Evolutionary conservation across 768 basidiomycete species (phyloP).

Genomic region (Tulasnella sp.): DNA sequence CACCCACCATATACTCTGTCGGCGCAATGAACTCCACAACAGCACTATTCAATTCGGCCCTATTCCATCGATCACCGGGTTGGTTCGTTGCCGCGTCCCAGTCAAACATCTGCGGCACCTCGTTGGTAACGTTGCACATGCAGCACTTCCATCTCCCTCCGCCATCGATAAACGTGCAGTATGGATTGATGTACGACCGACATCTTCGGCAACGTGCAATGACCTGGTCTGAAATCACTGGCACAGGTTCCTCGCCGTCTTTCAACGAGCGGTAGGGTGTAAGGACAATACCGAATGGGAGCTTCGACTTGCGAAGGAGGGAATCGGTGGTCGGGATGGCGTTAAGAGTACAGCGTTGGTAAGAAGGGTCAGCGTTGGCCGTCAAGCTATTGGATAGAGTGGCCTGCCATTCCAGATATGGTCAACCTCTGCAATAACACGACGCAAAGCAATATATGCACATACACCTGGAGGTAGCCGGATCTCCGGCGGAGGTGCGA

Average conservation of each 20-base stretch:
- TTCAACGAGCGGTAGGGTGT: constrained; percentile 84
- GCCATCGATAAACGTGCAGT: constrained; percentile 94
- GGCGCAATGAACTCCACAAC: constrained; percentile 97
- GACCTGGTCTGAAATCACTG: constrained; percentile 85
- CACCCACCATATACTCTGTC: constrained; percentile 89
- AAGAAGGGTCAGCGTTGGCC: constrained; percentile 81
- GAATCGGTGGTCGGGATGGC: constrained; percentile 86
- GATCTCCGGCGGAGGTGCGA: constrained; percentile 77
- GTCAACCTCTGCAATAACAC: too few species aligned
- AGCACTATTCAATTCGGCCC: constrained; percentile 85
- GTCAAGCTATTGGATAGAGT: constrained; percentile 64
- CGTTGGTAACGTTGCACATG: constrained; percentile 97
- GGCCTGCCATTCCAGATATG: too few species aligned
- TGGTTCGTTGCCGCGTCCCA: constrained; percentile 93
- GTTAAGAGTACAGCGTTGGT: constrained; percentile 85
- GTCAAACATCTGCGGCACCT: constrained; percentile 95
- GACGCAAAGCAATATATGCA: neutral
- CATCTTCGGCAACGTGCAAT: constrained; percentile 94
- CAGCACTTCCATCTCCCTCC: constrained; percentile 98
- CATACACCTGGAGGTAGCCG: constrained; percentile 65
- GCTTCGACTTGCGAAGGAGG: constrained; percentile 76
- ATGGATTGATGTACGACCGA: constrained; percentile 95
- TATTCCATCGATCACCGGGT: constrained; percentile 89
- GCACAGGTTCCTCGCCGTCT: constrained; percentile 59
- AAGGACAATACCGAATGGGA: constrained; percentile 80